phyloP scores from a whole-genome alignment of 2,329 filamentous ascomycete species.

The Fusarium bactridioides region DNA sequence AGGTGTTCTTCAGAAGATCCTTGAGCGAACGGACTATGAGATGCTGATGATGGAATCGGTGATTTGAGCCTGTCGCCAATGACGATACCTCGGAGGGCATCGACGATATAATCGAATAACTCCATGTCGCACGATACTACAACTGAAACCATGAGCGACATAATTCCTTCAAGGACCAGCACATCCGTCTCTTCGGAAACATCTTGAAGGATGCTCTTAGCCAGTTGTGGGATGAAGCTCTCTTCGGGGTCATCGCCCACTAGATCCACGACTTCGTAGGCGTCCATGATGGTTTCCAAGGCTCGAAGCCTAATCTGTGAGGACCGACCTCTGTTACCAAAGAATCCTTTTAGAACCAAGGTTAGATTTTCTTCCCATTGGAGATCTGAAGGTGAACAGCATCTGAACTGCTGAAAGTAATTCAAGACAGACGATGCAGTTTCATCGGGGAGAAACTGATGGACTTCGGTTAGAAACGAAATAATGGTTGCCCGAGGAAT shows the following conservation, averaged over 20 bases:
- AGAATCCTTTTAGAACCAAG: slow-evolving; percentile 68
- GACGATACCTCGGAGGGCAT: slow-evolving; percentile 61
- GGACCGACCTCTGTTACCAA: slow-evolving; percentile 67
- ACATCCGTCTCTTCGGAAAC: slow-evolving; percentile 71
- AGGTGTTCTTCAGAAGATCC: slow-evolving; percentile 26
- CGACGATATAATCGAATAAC: slow-evolving; percentile 67
- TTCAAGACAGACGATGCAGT: slow-evolving; percentile 70
- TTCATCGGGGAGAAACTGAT: slow-evolving; percentile 69
- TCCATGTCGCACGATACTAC: slow-evolving; percentile 65
- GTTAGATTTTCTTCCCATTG: slow-evolving; percentile 72
- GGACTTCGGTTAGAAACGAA: slow-evolving; percentile 70
- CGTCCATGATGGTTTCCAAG: slow-evolving; percentile 66
- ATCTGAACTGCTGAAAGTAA: slow-evolving; percentile 73
- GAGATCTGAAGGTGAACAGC: slow-evolving; percentile 74
- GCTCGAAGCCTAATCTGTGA: slow-evolving; percentile 69
- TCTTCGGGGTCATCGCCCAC: slow-evolving; percentile 66
- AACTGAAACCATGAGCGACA: slow-evolving; percentile 71
- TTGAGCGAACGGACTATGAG: slow-evolving; percentile 36
- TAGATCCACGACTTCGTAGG: slow-evolving; percentile 66
- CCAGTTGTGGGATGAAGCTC: slow-evolving; percentile 65
- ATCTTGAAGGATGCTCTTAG: slow-evolving; percentile 67
- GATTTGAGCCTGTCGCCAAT: slow-evolving; percentile 57
- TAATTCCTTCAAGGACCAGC: slow-evolving; percentile 68
- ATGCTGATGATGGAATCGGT: slow-evolving; percentile 47
- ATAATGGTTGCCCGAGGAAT: slow-evolving; percentile 73